phyloP scores from a whole-genome alignment of 2,329 filamentous ascomycete genomes.

The Trichophyton equinum region DNA sequence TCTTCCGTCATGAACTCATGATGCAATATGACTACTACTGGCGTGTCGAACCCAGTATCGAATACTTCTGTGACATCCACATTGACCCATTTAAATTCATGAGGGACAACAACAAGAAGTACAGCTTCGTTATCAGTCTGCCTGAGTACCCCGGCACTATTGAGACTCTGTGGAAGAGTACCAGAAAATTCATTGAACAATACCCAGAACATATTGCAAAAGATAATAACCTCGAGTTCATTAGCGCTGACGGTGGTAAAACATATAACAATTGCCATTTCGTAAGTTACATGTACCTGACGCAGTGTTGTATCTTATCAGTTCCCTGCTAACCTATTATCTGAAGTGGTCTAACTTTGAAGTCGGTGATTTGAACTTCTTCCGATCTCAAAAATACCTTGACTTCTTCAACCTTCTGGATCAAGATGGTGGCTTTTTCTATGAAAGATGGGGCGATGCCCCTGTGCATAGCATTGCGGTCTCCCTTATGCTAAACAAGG shows the following conservation, averaged over 20 bases:
- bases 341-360: conserved; percentile 96
- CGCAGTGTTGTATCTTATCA: neutral
- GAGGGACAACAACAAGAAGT: conserved; percentile 94
- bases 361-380: conserved; percentile 85
- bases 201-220: conserved; percentile 77
- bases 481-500: conserved; percentile 72
- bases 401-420: conserved; percentile 88
- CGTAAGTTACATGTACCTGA: conserved; percentile 42
- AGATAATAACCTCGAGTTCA: conserved; percentile 77
- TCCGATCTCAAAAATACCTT: conserved; percentile 74
- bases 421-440: conserved; percentile 91
- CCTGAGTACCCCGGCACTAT: conserved; percentile 98
- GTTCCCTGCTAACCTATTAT: conserved; percentile 12
- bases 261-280: conserved; percentile 98
- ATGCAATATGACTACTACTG: conserved; percentile 98
- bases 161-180: conserved; percentile 86
- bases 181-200: conserved; percentile 84
- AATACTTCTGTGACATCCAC: conserved; percentile 89
- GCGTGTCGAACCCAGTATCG: conserved; percentile 93
- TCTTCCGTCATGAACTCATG: conserved; percentile 92
- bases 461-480: conserved; percentile 97
- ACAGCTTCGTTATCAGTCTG: conserved; percentile 88
- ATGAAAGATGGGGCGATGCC: conserved; percentile 95
- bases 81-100: conserved; percentile 96
- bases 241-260: conserved; percentile 82